Evolutionary conservation across 352 stramenopile genomes (phyloP).

Genomic region (Phytophthora nicotianae): DNA sequence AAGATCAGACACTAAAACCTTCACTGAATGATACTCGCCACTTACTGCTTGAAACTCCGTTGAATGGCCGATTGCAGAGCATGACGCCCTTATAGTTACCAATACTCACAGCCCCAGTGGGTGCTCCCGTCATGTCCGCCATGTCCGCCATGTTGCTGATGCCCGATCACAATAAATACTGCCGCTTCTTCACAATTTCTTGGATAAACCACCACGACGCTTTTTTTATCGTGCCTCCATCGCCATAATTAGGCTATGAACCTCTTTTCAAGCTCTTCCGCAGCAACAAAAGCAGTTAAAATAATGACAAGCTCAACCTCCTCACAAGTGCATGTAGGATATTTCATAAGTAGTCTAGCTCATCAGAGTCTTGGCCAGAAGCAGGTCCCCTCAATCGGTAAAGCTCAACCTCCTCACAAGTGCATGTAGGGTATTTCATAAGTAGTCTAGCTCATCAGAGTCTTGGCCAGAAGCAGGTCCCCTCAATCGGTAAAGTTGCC

Average conservation of each 20-base stretch:
- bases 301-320: slow-evolving; percentile 6
- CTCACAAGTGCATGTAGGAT: too few relatives aligned
- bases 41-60: slow-evolving; percentile 80
- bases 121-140: slow-evolving; percentile 45
- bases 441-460: too few relatives aligned
- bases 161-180: background rate
- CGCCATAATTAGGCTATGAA: slow-evolving; percentile 18
- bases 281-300: slow-evolving; percentile 6
- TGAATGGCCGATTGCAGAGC: slow-evolving; percentile 95
- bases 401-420: background rate
- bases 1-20: background rate
- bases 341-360: too few relatives aligned
- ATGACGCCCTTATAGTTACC: slow-evolving; percentile 97
- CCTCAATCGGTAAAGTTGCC: slow-evolving; percentile 10
- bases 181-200: background rate
- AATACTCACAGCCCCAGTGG: slow-evolving; percentile 74
- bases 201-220: slow-evolving; percentile 1
- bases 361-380: too few relatives aligned
- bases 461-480: background rate
- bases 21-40: background rate
- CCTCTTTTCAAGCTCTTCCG: background rate
- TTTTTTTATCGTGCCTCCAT: slow-evolving; percentile 29
- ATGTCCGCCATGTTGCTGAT: slow-evolving; percentile 4
- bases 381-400: background rate
- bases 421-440: too few relatives aligned